Base-by-base conservation (phyloP, 1,284 basidiomycete genomes). In the Pseudozyma pruni region DNA sequence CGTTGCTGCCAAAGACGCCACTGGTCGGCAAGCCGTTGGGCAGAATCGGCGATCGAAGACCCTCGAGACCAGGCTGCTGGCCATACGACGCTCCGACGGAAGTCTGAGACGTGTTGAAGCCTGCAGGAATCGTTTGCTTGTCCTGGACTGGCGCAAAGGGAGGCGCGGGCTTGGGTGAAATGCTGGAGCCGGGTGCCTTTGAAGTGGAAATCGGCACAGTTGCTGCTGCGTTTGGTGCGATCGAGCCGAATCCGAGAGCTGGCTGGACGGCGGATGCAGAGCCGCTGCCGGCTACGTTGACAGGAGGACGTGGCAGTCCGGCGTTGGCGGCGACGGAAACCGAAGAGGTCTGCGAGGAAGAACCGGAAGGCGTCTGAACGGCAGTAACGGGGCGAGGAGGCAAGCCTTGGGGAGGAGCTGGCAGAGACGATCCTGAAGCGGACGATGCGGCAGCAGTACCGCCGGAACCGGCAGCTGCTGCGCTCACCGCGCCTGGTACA, bases 371-470 rank as follows among this genome's bases (percentile, higher is more conserved):
- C 34, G 71, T 70, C 38, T 68, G 32, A 10, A 75, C 71, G 37
- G 66, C 50, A 20, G 63, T 70, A 14, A 67, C 56, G 8, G 74
- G 76, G 8, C 76, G 61, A 42, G 74, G 69, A 23, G 74, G 76
- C 54, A 76, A 48, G 10, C 76, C 74, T 40, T 75, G 72, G 17
- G 75, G 74, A 9, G 75, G 74, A 16, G 76, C 72, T 11, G 76
- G 76, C 39, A 76, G 47, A 6, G 66, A 42, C 35, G 70, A 64
- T 27, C 52, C 51, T 13, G 52, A 17, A 27, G 42, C 46, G 27
- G 59, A 40, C 39, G 52, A 44, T 14, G 41, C 52, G 22, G 37
- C 22, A 27, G 32, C 54, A 32, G 33, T 44, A 38, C 33, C 45
- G 14, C 25, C 45, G 14, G 52, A 17, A 10, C 39, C 49, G n/a